Conservation (phyloP, 768 basidiomycete genomes). For the Lactarius pseudohatsudake region DNA sequence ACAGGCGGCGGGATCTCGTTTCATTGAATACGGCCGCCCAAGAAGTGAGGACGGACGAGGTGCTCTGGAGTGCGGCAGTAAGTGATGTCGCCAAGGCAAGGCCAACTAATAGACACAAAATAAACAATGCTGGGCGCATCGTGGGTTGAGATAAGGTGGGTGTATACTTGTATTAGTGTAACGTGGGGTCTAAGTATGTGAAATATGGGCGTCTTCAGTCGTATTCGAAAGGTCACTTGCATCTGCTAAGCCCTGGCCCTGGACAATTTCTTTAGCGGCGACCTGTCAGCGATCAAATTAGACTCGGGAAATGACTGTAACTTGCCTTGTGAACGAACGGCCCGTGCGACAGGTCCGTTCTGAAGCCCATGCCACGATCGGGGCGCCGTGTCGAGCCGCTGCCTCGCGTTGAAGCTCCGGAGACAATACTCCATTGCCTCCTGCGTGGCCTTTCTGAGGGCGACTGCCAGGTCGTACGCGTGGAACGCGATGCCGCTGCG, state of each 20-base stretch:
- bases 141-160: neutral
- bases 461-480: conserved; percentile 48
- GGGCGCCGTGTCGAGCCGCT: neutral
- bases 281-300: neutral
- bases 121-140: neutral
- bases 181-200: neutral
- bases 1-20: neutral
- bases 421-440: conserved; percentile 64
- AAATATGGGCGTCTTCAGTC: neutral
- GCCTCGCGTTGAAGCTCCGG: conserved; percentile 1
- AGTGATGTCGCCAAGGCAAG: neutral
- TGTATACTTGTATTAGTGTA: conserved; percentile 4
- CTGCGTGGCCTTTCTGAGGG: conserved; percentile 64
- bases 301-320: neutral
- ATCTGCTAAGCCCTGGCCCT: conserved; percentile 7
- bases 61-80: too few relatives aligned
- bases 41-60: neutral
- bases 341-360: neutral
- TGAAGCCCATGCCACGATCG: neutral
- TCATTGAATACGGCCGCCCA: neutral
- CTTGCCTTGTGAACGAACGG: neutral
- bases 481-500: conserved; percentile 68
- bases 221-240: neutral
- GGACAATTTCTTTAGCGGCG: neutral
- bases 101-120: neutral